A percentile compares a stretch with the other conserved stretches of the same genome.
Conservation (phyloP, 169 alveolate genomes). For the Cytauxzoon felis region DNA sequence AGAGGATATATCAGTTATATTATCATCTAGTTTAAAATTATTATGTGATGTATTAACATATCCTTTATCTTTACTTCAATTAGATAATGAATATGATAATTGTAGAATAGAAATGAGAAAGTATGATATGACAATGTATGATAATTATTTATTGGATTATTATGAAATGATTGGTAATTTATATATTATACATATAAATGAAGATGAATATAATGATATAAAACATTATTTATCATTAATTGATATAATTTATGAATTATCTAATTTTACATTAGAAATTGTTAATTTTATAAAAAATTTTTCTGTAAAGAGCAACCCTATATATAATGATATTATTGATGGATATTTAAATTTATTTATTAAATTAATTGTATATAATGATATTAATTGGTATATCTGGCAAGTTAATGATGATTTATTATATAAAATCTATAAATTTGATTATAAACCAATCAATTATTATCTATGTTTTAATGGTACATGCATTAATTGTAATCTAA, state of each 20-base stretch:
- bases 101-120: slow-evolving; percentile 11
- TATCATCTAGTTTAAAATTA: slow-evolving; percentile 15
- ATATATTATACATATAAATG: slow-evolving; percentile 3
- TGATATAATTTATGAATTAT: slow-evolving; percentile 2
- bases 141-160: background rate
- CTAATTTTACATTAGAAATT: slow-evolving; percentile 12
- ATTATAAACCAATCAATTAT: slow-evolving; percentile 10
- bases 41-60: slow-evolving; percentile 22
- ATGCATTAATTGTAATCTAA: slow-evolving; percentile 23
- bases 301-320: background rate
- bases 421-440: slow-evolving; percentile 26
- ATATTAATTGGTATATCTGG: slow-evolving; percentile 23
- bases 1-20: slow-evolving; percentile 1
- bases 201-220: slow-evolving; percentile 8
- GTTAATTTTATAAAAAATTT: slow-evolving; percentile 1
- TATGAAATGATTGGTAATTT: slow-evolving; percentile 23
- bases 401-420: slow-evolving; percentile 4
- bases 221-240: slow-evolving; percentile 11
- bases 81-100: slow-evolving; percentile 2
- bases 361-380: slow-evolving; percentile 42
- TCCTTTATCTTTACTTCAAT: slow-evolving; percentile 11
- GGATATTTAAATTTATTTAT: background rate
- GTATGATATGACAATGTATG: background rate
- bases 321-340: slow-evolving; percentile 3
- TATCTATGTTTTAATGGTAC: slow-evolving; percentile 9